Evolutionary conservation across 2,329 filamentous ascomycete genomes (phyloP).

Genomic region (Phialophora macrospora): DNA sequence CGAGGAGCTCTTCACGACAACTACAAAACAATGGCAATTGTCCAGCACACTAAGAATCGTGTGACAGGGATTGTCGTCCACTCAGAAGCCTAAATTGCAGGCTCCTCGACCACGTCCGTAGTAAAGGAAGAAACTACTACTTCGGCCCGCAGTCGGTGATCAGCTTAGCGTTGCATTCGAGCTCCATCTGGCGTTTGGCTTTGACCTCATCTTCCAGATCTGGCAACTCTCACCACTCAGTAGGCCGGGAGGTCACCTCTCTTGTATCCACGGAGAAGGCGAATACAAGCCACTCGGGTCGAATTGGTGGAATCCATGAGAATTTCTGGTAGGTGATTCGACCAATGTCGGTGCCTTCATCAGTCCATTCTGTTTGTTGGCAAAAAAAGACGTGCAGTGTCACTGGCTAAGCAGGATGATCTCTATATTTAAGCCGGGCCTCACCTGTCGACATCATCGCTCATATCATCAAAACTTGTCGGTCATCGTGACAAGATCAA

Average conservation of each 20-base stretch:
- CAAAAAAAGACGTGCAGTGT: neutral
- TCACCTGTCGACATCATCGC: neutral
- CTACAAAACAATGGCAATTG: slow-evolving; percentile 12
- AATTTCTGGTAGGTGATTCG: slow-evolving; percentile 5
- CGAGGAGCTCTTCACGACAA: neutral
- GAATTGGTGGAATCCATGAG: slow-evolving; percentile 1
- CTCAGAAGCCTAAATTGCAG: neutral
- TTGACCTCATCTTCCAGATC: slow-evolving; percentile 28
- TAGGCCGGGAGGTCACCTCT: slow-evolving; percentile 10
- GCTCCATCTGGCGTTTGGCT: slow-evolving; percentile 15
- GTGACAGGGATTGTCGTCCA: slow-evolving; percentile 9
- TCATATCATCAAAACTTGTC: neutral
- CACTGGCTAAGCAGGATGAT: slow-evolving; percentile 1
- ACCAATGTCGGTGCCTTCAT: neutral
- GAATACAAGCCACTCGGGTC: neutral
- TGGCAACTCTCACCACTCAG: slow-evolving; percentile 26
- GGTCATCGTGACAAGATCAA: neutral
- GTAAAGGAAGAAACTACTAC: slow-evolving; percentile 15
- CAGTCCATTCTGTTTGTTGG: neutral
- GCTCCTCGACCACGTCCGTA: slow-evolving; percentile 2
- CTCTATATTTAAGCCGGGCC: neutral
- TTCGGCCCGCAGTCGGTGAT: slow-evolving; percentile 26
- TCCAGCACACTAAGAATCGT: neutral
- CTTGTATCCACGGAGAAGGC: neutral
- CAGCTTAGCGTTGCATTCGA: slow-evolving; percentile 24